Base-by-base conservation (phyloP, 2,329 filamentous ascomycete species). In the Exophiala calicioides region DNA sequence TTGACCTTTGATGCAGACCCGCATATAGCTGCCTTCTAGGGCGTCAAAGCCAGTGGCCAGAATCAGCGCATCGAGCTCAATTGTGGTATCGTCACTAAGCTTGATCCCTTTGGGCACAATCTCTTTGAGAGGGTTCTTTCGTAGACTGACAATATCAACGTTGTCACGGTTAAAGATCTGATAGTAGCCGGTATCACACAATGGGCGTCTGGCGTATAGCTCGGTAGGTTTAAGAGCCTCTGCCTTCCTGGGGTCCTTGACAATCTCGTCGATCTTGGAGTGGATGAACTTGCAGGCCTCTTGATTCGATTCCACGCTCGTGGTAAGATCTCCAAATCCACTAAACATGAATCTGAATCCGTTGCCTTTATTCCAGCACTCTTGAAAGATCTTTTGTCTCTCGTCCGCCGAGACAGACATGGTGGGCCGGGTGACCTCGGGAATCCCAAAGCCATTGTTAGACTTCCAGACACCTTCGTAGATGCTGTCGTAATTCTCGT, bases 221-320 rank as follows among this genome's bases (percentile, higher is more conserved):
- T 52, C 52, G 29, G 49, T 40, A 2, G 52, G 52, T 8, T 35
- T 30, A 16, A 55, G 37, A 19, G 49, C 49, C 13, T 45, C 24
- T 5, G 52, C 52, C 27, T 73, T 73, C 21, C 62, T 63, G 0
- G 76, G 69, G 51, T 83, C 75, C 0, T 66, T 63, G 34, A 84
- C 71, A 3, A 78, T 69, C 4, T 64, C 65, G 1, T 75, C 69
- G 0, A 71, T 73, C 61, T 79, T 79, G 53, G 71, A 68, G 1
- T 66, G 68, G 75, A 79, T 81, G 58, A 81, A 80, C 3, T 72
- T 65, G 57, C 81, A 82, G 0, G 71, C 66, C 40, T 72, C 68
- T 15, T 69, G 60, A 54, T 83, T 83, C 1, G 75, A 75, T 9
- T 74, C 24, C 12, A 59, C 45, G 50, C 70, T 58, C 15, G 55